A percentile compares a stretch with the other conserved stretches of the same genome.
Conservation (phyloP, 257 asterid species). For the Solanum paucissectum region DNA sequence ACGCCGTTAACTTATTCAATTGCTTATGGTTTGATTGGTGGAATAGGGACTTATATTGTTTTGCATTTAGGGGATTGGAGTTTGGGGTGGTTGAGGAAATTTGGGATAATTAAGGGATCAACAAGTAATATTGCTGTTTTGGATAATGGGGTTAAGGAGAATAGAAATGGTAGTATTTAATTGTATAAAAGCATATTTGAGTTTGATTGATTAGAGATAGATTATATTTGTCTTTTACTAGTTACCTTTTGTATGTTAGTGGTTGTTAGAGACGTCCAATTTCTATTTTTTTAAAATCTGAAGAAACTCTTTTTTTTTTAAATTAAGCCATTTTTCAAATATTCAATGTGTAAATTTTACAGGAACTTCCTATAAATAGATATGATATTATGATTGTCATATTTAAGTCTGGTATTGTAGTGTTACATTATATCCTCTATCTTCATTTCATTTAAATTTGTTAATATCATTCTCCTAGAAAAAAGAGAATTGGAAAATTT, state of each 20-base stretch:
- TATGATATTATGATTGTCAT: background rate
- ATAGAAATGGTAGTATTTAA: background rate
- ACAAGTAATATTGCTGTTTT: background rate
- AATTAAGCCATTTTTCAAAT: background rate
- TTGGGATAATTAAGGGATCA: conserved; percentile 12
- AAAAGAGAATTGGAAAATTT: too few relatives aligned
- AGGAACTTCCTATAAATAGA: background rate
- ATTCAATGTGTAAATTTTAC: background rate
- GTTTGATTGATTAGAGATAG: background rate
- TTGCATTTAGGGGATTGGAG: conserved; percentile 73
- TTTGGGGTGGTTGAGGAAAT: conserved; percentile 15
- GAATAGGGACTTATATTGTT: conserved; percentile 63
- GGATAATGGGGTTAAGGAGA: conserved; percentile 9
- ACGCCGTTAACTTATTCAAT: conserved; percentile 92
- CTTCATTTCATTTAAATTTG: background rate
- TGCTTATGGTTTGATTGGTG: conserved; percentile 90
- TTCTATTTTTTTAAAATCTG: background rate
- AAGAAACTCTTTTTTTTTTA: background rate
- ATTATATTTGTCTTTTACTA: background rate
- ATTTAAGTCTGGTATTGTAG: background rate
- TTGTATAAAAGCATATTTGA: background rate
- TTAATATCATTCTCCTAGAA: background rate
- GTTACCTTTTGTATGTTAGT: background rate
- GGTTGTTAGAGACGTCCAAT: background rate
- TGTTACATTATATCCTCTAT: background rate